Base-by-base conservation (phyloP, 129 eudicot genomes). In the Chrysanthemum lavandulifolium region DNA sequence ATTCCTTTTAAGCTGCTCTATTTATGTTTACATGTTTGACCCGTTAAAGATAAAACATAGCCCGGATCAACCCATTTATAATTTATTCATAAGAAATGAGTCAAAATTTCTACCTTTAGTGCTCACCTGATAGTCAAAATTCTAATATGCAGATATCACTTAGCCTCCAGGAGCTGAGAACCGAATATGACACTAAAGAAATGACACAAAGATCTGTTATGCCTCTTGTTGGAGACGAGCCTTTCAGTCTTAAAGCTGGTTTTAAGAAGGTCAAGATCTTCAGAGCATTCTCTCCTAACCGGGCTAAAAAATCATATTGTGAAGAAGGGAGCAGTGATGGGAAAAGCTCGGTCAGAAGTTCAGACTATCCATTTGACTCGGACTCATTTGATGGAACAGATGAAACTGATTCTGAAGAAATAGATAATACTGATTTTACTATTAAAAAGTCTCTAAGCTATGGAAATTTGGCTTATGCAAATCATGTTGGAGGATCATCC, bases 271-370 rank as follows among this genome's bases (percentile, higher is more conserved):
- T 36, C 8, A 36, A 36, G 88, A 88, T 49, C 63, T 56, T 31
- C 40, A 78, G 57, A 48, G 58, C 31, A 53, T 81, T 10, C 81
- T 78, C 77, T 60, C n/a, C 9, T 81, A 86, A 64, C 53, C 78
- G 76, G 13, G 69, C 84, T 55, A 84, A 73, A n/a, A 84, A 82
- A 68, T 83, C 82, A 31, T 15, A 61, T 47, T 86, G 14, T 61
- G 92, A 83, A 65, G 88, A 84, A 70, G 92, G 77, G 57, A 78
- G 84, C 49, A 86, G 87, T 70, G 82, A 80, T 64, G 82, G 89
- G 3, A 86, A 78, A 77, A 74, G 78, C 76, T 79, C 88, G 10
- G 65, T 78, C 58, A 81, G 81, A 76, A 82, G 80, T 69, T 70
- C 77, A n/a, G 84, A 73, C 29, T 78, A 77, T 80, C 87, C 84